phyloP scores from a whole-genome alignment of 257 asterid species.

The Capsicum pubescens region DNA sequence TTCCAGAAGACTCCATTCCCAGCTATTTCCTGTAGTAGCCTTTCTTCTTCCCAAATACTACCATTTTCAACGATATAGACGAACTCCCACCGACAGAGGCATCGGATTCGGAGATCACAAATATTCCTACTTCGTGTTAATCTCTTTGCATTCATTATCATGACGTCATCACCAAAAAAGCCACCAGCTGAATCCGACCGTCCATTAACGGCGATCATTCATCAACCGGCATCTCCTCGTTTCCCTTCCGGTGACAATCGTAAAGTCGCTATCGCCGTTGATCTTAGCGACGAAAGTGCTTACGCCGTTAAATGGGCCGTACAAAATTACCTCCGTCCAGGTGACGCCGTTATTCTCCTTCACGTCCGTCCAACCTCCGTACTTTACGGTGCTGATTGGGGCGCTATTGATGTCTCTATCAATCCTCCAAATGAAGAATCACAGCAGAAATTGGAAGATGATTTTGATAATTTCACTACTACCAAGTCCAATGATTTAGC shows the following conservation, averaged over 20 bases:
- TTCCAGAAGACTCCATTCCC: too few species aligned
- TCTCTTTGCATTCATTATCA: constrained; percentile 19
- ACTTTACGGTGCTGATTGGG: constrained; percentile 74
- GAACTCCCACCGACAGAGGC: not conserved
- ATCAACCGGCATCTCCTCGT: constrained; percentile 74
- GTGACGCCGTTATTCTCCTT: constrained; percentile 78
- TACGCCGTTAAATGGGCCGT: constrained; percentile 78
- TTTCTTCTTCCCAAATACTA: too few species aligned
- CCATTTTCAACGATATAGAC: not conserved
- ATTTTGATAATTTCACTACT: constrained; percentile 67
- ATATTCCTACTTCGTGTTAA: not conserved
- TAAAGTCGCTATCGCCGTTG: constrained; percentile 73
- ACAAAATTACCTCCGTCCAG: constrained; percentile 74
- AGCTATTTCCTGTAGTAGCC: too few species aligned
- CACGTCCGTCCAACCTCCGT: constrained; percentile 60
- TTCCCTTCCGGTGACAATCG: constrained; percentile 63
- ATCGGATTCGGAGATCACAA: not conserved
- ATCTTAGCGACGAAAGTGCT: constrained; percentile 81
- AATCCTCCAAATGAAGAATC: constrained; percentile 57
- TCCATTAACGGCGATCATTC: constrained; percentile 54
- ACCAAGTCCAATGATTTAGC: constrained; percentile 68
- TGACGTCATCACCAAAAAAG: constrained; percentile 56
- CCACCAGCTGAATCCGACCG: constrained; percentile 45
- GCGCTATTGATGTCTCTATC: constrained; percentile 52
- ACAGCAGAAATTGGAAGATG: constrained; percentile 69